Evolutionary conservation across 176 grass and related monocot species (phyloP).

Genomic region (Phoenix roebelenii): DNA sequence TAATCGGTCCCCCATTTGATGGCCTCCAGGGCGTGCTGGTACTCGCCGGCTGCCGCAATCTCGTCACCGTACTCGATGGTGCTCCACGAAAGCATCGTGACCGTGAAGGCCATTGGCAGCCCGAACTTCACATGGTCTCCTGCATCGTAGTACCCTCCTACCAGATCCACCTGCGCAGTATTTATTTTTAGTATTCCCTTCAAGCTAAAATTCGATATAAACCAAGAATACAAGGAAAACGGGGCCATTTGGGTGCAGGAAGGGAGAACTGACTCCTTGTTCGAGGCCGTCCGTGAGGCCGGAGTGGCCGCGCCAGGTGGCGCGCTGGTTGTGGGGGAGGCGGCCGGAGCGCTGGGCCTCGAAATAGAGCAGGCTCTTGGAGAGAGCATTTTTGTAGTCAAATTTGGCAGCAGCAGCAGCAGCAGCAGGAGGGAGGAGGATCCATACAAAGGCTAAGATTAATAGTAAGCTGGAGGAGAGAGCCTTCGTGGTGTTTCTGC

Average conservation of each 20-base stretch:
- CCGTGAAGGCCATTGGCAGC: conserved; percentile 90
- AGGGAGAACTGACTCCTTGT: conserved; percentile 33
- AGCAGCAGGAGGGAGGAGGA: not conserved
- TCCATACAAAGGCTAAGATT: too few relatives aligned
- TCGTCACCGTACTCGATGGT: conserved; percentile 62
- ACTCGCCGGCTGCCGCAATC: conserved; percentile 49
- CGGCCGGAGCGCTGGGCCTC: conserved; percentile 89
- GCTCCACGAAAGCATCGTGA: conserved; percentile 83
- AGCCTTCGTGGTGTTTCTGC: too few relatives aligned
- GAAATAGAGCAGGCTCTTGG: conserved; percentile 89
- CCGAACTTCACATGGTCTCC: conserved; percentile 97
- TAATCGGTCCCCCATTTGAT: conserved; percentile 98
- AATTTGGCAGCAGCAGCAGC: not conserved
- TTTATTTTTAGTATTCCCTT: not conserved
- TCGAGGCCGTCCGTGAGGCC: conserved; percentile 87
- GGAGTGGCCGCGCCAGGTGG: conserved; percentile 75
- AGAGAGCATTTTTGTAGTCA: conserved; percentile 59
- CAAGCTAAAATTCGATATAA: too few relatives aligned
- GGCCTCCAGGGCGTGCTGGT: conserved; percentile 53
- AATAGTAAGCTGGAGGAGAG: too few relatives aligned
- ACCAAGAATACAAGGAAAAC: not conserved
- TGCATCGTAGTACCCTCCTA: conserved; percentile 85
- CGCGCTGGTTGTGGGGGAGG: conserved; percentile 71
- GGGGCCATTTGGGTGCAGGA: not conserved
- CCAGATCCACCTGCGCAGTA: conserved; percentile 44